phyloP scores from a whole-genome alignment of 2,329 filamentous ascomycete species.

The Tolypocladium endophyticum region DNA sequence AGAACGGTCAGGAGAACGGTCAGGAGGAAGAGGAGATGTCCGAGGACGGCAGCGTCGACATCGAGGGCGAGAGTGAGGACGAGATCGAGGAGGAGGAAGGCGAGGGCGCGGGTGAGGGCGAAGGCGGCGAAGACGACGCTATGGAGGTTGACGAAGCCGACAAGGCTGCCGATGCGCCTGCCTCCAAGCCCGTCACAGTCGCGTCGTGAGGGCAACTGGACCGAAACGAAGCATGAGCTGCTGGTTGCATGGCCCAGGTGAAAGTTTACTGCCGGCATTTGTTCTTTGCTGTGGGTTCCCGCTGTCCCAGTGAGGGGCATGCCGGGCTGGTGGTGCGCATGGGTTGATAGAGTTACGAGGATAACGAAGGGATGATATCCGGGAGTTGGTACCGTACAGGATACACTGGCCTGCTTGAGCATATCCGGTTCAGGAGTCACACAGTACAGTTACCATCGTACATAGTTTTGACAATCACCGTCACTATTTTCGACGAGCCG shows the following conservation, averaged over 20 bases:
- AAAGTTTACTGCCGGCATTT: not conserved
- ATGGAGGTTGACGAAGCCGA: constrained; percentile 39
- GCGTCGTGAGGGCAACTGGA: constrained; percentile 13
- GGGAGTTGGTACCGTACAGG: not conserved
- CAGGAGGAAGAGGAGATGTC: constrained; percentile 58
- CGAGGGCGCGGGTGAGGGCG: constrained; percentile 23
- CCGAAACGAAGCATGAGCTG: not conserved
- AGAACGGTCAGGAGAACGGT: constrained; percentile 23
- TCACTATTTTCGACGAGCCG: not conserved
- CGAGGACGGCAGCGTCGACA: constrained; percentile 68
- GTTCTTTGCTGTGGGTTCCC: not conserved
- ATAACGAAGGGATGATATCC: constrained; percentile 1
- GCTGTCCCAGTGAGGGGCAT: not conserved
- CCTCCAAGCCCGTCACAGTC: constrained; percentile 21
- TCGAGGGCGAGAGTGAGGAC: constrained; percentile 66
- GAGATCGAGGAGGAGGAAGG: constrained; percentile 55
- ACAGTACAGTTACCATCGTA: not conserved
- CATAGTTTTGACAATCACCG: not conserved
- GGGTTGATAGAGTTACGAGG: not conserved
- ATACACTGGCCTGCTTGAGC: not conserved
- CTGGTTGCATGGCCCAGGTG: not conserved
- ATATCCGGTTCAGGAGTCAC: not conserved
- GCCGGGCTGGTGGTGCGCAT: not conserved
- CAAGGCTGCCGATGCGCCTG: constrained; percentile 19
- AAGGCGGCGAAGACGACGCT: constrained; percentile 27